These are phyloP conservation scores for Neofusicoccum umdonicola DNA, from an alignment of 2,329 filamentous ascomycete genomes.

Conservation along the genomic window DNA sequence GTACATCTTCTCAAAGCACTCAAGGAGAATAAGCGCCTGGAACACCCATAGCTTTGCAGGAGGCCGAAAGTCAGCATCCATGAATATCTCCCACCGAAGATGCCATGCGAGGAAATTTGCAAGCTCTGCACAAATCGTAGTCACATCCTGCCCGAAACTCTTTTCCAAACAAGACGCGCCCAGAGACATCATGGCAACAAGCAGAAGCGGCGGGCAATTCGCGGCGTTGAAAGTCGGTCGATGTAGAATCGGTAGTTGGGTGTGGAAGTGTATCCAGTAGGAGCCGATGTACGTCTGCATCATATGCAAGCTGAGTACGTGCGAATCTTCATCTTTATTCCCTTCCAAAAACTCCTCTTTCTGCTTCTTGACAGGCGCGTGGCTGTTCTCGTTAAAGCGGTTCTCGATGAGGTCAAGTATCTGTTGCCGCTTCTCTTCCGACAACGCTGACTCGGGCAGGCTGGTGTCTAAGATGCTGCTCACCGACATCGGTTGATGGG, in stretches of 20 bases:
- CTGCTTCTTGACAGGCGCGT: slow-evolving; percentile 69
- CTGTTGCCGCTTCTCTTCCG: slow-evolving; percentile 82
- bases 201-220: slow-evolving; percentile 76
- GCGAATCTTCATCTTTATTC: slow-evolving; percentile 61
- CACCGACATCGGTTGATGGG: slow-evolving; percentile 84
- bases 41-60: slow-evolving; percentile 96
- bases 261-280: slow-evolving; percentile 93
- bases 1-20: slow-evolving; percentile 98
- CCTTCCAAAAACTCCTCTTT: slow-evolving; percentile 78
- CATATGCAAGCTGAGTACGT: slow-evolving; percentile 80
- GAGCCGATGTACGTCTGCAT: slow-evolving; percentile 88
- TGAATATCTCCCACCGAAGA: slow-evolving; percentile 93
- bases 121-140: slow-evolving; percentile 73
- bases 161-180: slow-evolving; percentile 88
- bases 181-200: slow-evolving; percentile 88
- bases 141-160: slow-evolving; percentile 70
- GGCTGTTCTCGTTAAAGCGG: slow-evolving; percentile 77
- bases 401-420: slow-evolving; percentile 77
- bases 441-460: slow-evolving; percentile 75
- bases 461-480: slow-evolving; percentile 80
- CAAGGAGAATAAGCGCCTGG: slow-evolving; percentile 82
- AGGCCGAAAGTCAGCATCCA: slow-evolving; percentile 82
- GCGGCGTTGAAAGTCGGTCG: slow-evolving; percentile 90
- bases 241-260: slow-evolving; percentile 91
- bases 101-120: slow-evolving; percentile 91